These are phyloP conservation scores for Gliomastix tumulicola DNA, from an alignment of 2,329 filamentous ascomycete genomes.

Conservation along the genomic window DNA sequence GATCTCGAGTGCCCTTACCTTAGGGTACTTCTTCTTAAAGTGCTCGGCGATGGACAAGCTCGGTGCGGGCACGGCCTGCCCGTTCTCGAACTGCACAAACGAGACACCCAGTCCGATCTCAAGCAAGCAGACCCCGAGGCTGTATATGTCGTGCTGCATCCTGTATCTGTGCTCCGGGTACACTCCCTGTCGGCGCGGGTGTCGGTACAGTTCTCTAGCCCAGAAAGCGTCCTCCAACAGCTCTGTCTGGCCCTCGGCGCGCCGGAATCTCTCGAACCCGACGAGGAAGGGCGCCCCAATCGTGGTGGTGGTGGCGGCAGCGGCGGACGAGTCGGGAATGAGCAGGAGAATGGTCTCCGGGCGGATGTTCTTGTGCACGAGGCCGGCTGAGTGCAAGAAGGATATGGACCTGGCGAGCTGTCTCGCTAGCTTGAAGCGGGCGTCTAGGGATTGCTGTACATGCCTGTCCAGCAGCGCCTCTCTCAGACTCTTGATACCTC, in stretches of 20 bases:
- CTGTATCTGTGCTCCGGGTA: slow-evolving; percentile 27
- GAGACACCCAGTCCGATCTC: slow-evolving; percentile 43
- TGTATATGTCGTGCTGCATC: slow-evolving; percentile 52
- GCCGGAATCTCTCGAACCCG: slow-evolving; percentile 12
- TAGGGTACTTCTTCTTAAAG: too few species aligned
- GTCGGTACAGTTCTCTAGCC: slow-evolving; percentile 40
- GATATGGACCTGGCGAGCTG: slow-evolving; percentile 11
- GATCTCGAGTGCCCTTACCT: too few species aligned
- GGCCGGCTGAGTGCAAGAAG: slow-evolving; percentile 34
- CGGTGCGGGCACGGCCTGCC: too few species aligned
- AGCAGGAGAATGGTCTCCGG: slow-evolving; percentile 27
- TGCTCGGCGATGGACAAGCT: too few species aligned
- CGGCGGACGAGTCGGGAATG: too few species aligned
- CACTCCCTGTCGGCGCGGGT: slow-evolving; percentile 37
- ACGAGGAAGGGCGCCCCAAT: too few species aligned
- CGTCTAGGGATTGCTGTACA: background rate
- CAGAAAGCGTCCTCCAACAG: slow-evolving; percentile 21
- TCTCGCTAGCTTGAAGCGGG: slow-evolving; percentile 2
- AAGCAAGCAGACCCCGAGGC: slow-evolving; percentile 44
- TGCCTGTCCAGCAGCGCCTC: background rate
- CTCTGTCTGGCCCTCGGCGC: slow-evolving; percentile 7
- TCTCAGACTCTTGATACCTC: background rate
- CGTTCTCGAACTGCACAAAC: slow-evolving; percentile 16
- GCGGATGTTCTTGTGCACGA: slow-evolving; percentile 39
- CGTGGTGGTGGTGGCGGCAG: too few species aligned